Evolutionary conservation across 495 filamentous ascomycete species (phyloP).

Genomic region (Rusavskia elegans): DNA sequence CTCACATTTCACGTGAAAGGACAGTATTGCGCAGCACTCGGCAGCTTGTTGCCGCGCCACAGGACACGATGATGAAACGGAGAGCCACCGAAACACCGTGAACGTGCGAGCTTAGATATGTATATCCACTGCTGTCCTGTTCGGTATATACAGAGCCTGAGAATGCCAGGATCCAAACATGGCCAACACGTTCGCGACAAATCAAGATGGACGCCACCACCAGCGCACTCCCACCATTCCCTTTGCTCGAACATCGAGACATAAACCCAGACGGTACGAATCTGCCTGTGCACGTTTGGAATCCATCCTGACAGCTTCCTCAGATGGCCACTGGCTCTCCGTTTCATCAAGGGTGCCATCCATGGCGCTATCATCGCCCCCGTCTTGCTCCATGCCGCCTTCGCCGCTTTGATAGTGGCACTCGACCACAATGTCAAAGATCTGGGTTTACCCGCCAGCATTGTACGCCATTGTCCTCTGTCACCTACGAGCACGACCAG

Average conservation of each 20-base stretch:
- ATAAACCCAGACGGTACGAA: slow-evolving; percentile 13
- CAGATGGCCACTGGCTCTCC: slow-evolving; percentile 58
- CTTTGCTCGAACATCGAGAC: slow-evolving; percentile 12
- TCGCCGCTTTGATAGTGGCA: slow-evolving; percentile 47
- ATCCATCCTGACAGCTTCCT: background rate
- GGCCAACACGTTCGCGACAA: background rate
- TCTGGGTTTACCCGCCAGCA: slow-evolving; percentile 46
- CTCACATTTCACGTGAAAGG: too few species aligned
- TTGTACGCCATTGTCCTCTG: slow-evolving; percentile 25
- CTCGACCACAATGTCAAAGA: slow-evolving; percentile 39
- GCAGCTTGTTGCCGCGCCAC: too few species aligned
- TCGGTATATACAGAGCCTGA: too few species aligned
- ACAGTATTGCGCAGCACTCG: too few species aligned
- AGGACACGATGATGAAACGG: too few species aligned
- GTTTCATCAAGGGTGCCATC: slow-evolving; percentile 63
- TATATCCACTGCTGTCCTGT: too few species aligned
- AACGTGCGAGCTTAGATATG: too few species aligned
- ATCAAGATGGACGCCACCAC: slow-evolving; percentile 6
- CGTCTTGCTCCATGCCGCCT: slow-evolving; percentile 46
- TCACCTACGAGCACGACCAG: background rate
- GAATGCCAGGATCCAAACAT: too few species aligned
- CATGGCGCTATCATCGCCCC: slow-evolving; percentile 48
- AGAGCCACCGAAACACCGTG: too few species aligned
- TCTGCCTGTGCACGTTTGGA: too few species aligned
- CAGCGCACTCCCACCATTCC: slow-evolving; percentile 13